These are phyloP conservation scores for Trifolium dubium DNA, from an alignment of 306 rosid genomes.

Conservation along the genomic window DNA sequence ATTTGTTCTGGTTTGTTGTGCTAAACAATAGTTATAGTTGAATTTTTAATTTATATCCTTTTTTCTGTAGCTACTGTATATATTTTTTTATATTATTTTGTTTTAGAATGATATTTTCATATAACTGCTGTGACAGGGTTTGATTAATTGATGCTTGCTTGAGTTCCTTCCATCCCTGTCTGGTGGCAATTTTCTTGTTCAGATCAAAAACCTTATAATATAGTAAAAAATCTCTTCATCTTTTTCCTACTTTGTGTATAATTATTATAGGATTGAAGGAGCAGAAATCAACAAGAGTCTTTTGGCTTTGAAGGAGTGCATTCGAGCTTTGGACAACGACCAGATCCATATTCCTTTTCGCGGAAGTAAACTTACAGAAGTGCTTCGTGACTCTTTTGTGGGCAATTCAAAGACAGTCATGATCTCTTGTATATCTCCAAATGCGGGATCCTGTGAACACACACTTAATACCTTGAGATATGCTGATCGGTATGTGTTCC, in stretches of 20 bases:
- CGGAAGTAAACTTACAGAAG: conserved; percentile 99
- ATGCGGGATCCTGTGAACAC: conserved; percentile 97
- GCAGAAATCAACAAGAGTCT: conserved; percentile 98
- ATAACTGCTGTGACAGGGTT: background rate
- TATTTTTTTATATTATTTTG: background rate
- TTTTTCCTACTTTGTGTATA: conserved; percentile 17
- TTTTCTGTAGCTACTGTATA: conserved; percentile 7
- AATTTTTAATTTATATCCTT: background rate
- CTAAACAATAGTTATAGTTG: background rate
- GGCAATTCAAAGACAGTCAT: conserved; percentile 97
- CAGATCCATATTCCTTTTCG: conserved; percentile 98
- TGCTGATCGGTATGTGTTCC: conserved; percentile 79
- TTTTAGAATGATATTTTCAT: conserved; percentile 1
- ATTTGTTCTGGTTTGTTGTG: background rate
- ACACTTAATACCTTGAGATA: conserved; percentile 97
- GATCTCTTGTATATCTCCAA: conserved; percentile 99
- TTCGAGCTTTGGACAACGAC: conserved; percentile 96
- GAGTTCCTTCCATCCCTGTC: background rate
- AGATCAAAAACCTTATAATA: background rate
- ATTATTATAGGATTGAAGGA: conserved; percentile 80
- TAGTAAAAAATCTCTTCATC: conserved; percentile 8
- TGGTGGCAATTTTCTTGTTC: conserved; percentile 13
- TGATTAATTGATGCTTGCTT: background rate
- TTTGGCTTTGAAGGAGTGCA: conserved; percentile 97
- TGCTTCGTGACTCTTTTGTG: conserved; percentile 96